A percentile compares a stretch with the other conserved stretches of the same genome.
phyloP scores from a whole-genome alignment of 352 stramenopile species.

The Phytophthora colocasiae region DNA sequence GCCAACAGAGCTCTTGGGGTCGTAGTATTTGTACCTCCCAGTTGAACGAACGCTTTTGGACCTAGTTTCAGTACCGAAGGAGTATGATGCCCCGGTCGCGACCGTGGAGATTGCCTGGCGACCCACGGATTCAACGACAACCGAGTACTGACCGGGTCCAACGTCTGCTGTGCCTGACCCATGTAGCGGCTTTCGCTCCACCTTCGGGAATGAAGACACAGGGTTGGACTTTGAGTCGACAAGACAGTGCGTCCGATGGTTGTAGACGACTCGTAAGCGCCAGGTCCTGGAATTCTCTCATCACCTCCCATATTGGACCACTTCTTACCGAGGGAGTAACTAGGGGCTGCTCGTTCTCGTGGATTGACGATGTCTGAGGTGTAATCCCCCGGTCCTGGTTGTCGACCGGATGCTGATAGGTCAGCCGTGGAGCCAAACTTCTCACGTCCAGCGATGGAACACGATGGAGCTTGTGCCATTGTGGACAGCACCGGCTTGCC shows the following conservation, averaged over 20 bases:
- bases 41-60: no score
- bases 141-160: conserved; percentile 75
- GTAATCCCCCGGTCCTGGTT: conserved; percentile 75
- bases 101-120: conserved; percentile 75
- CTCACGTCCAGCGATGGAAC: conserved; percentile 77
- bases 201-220: conserved; percentile 68
- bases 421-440: conserved; percentile 81
- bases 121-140: conserved; percentile 68
- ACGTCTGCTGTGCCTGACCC: conserved; percentile 59
- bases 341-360: conserved; percentile 64
- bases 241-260: conserved; percentile 73
- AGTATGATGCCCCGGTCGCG: conserved; percentile 63
- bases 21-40: no score
- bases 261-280: conserved; percentile 62
- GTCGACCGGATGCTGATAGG: conserved; percentile 49
- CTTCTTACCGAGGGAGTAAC: conserved; percentile 82
- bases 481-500: conserved; percentile 26
- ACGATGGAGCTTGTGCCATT: conserved; percentile 53
- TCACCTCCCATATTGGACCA: conserved; percentile 49
- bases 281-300: conserved; percentile 68
- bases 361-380: conserved; percentile 70
- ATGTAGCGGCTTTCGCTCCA: conserved; percentile 71
- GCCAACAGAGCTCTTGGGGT: conserved; percentile 68
- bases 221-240: conserved; percentile 74
- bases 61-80: no score